A percentile compares a stretch with the other conserved stretches of the same genome.
Conservation (phyloP, 768 basidiomycete genomes). For the Rhodotorula graminis region DNA sequence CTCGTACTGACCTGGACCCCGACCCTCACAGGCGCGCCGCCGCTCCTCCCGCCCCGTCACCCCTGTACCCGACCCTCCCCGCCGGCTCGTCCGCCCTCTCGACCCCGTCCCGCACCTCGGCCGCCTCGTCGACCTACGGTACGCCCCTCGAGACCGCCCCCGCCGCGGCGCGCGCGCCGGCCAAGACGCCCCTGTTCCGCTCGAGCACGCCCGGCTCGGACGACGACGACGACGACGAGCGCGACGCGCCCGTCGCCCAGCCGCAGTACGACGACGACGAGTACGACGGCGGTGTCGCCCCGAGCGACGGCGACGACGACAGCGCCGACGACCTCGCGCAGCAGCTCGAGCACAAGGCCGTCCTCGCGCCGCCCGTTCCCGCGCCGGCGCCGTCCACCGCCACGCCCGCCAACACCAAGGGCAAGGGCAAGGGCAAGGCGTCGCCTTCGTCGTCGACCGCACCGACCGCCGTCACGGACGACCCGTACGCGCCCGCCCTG, state of each 20-base stretch:
- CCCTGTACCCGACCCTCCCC: constrained; percentile 15
- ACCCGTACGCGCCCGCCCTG: constrained; percentile 6
- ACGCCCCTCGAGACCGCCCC: background rate
- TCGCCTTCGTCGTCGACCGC: no score
- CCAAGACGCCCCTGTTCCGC: constrained; percentile 39
- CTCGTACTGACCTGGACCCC: background rate
- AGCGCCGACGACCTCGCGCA: constrained; percentile 39
- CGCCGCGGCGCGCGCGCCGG: constrained; percentile 1
- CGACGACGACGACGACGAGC: background rate
- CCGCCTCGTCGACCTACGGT: background rate
- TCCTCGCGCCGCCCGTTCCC: background rate
- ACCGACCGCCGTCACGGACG: constrained; percentile 1
- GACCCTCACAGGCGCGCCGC: constrained; percentile 14
- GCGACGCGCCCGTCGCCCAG: background rate
- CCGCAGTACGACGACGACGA: background rate
- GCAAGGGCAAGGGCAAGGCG: constrained; percentile 19
- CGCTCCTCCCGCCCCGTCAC: background rate
- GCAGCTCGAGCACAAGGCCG: constrained; percentile 35
- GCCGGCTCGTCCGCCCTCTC: background rate
- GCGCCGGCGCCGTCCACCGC: background rate
- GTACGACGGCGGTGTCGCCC: background rate
- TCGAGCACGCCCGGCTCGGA: constrained; percentile 19
- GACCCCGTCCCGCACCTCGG: background rate
- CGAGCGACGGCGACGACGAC: background rate
- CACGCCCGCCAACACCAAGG: background rate